Base-by-base conservation (phyloP, 1,139 yeast species). In the Taiozyma onychis region DNA sequence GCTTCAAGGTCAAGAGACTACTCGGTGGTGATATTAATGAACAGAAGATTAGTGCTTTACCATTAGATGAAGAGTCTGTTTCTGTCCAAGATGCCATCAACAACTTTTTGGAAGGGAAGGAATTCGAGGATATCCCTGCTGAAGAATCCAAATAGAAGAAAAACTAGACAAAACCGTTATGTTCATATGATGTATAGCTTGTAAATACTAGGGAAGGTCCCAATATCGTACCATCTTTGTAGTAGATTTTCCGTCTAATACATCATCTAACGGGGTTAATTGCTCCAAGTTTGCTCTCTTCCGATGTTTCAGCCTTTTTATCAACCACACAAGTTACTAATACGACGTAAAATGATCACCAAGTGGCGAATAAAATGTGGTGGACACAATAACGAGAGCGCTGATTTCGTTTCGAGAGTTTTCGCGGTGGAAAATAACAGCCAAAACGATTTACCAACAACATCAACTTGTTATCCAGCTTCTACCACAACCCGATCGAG, bases 21-120 rank as follows among this genome's bases (percentile, higher is more conserved):
- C 70, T 88, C 66, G 96, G 96, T 9, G 95, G 91, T 26, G 80
- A 79, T 49, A 78, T 76, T 46, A 80, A 76, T 45, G 83, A 85
- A 62, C 74, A 78, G 45, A 70, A 68, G 47, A 60, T 76, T 22
- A 65, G 72, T 49, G 69, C 70, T 44, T 66, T 76, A 65, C 87
- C 88, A 1, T 70, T 84, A 66, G 95, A 87, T 60, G 83, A 81
- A 47, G 95, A 88, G 55, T 78, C 85, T 28, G 69, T 73, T 9
- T 50, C 60, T 14, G 58, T 64, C 9, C 64, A 62, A 50, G 61
- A 63, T 27, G 59, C 63, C 2, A 60, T 64, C 43, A 58, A 53
- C 41, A 57, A 48, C 34, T 56, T 61, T 39, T 47, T 60, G 44
- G 59, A 59, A 43, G 64, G 64, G 27, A 63, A 60, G 44, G 60